Evolutionary conservation across 306 rosid genomes (phyloP).

Genomic region (Begonia loranthoides): DNA sequence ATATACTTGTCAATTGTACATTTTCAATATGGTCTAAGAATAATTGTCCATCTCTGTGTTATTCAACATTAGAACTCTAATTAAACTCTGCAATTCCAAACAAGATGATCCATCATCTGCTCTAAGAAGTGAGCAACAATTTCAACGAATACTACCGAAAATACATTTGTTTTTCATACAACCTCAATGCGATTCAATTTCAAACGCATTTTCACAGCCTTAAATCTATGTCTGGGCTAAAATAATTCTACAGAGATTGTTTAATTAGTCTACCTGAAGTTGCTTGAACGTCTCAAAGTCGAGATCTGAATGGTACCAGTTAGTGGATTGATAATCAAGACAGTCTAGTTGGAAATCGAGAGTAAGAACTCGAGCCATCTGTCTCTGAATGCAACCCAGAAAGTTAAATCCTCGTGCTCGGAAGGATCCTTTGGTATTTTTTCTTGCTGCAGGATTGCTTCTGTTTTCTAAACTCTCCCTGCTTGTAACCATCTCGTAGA

Average conservation of each 20-base stretch:
- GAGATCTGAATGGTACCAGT: constrained; percentile 93
- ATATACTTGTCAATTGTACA: too few relatives aligned
- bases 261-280: constrained; percentile 55
- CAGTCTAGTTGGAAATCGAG: constrained; percentile 90
- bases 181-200: too few relatives aligned
- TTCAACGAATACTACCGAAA: too few relatives aligned
- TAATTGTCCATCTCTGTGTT: too few relatives aligned
- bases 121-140: too few relatives aligned
- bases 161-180: too few relatives aligned
- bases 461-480: constrained; percentile 65
- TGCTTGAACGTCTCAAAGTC: constrained; percentile 81
- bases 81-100: too few relatives aligned
- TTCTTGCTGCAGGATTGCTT: constrained; percentile 30
- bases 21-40: too few relatives aligned
- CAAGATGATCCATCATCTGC: too few relatives aligned
- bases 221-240: background rate
- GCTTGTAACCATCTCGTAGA: constrained; percentile 95
- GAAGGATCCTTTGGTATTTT: constrained; percentile 31
- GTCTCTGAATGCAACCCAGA: constrained; percentile 81
- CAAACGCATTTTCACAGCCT: background rate
- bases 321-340: constrained; percentile 56
- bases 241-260: background rate
- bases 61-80: too few relatives aligned
- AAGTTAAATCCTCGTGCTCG: constrained; percentile 58
- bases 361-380: constrained; percentile 69